Conservation (phyloP, 352 stramenopile genomes). For the Phytophthora meadii region DNA sequence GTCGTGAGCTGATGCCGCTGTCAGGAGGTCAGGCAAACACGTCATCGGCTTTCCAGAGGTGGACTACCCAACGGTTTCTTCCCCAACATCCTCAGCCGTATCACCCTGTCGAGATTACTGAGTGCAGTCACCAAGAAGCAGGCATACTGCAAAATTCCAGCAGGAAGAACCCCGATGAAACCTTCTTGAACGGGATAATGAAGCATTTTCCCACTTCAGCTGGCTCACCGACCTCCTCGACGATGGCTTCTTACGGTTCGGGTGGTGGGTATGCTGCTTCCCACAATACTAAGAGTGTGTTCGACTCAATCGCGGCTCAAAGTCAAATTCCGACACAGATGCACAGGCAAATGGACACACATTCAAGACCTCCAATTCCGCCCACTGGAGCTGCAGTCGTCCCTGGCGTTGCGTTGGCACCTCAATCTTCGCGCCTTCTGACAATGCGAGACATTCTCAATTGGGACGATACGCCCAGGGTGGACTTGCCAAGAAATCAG, state of each 20-base stretch:
- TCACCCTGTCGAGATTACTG: background rate
- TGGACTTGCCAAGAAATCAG: conserved; percentile 12
- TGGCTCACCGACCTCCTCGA: background rate
- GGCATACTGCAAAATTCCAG: background rate
- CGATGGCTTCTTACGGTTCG: conserved; percentile 6
- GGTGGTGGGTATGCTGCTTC: conserved; percentile 2
- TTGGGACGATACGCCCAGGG: conserved; percentile 25
- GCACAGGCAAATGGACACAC: conserved; percentile 5
- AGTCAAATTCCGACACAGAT: conserved; percentile 8
- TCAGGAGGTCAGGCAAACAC: conserved; percentile 7
- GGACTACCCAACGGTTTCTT: conserved; percentile 6
- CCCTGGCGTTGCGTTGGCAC: conserved; percentile 35
- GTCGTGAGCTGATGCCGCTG: conserved; percentile 5
- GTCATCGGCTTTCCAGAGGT: conserved; percentile 6
- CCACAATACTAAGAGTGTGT: conserved; percentile 1
- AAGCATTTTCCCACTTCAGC: conserved; percentile 14
- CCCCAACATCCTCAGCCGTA: conserved; percentile 25
- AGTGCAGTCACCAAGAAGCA: conserved; percentile 6
- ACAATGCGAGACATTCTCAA: conserved; percentile 46
- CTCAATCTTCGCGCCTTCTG: conserved; percentile 15
- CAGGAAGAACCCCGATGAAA: conserved; percentile 8
- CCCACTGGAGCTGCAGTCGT: conserved; percentile 32
- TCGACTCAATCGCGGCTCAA: background rate
- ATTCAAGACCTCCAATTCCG: conserved; percentile 16
- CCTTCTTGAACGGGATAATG: conserved; percentile 19